Evolutionary conservation across 2,329 filamentous ascomycete species (phyloP), one percentile per base, ranked within the genome.

Genomic region (Claviceps lovelessii): DNA sequence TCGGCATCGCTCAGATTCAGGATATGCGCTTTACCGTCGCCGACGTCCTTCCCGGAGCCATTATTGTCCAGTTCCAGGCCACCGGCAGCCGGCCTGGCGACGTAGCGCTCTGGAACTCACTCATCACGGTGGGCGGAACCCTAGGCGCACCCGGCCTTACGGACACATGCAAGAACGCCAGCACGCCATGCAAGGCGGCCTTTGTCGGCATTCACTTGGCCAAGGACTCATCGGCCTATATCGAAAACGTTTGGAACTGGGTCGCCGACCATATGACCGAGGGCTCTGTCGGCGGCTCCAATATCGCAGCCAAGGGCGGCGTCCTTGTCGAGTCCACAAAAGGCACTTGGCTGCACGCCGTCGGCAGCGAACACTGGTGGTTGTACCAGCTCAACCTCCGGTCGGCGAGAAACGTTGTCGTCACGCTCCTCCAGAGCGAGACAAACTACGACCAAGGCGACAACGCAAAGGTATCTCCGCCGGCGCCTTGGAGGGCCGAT

Each of bases 381-480:
- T 65, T 82, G 50, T 83, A 82, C 66, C 77, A 82, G 65, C 74
- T 80, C 59, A 76, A 79, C 58, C 64, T 81, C 52, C 68, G 71
- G 50, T 66, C 68, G 41, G 76, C 77, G 1, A 62, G 68, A 54
- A 77, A 78, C 56, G 72, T 81, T 9, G 69, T 77, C 54, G 68
- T 76, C 15, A 72, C 71, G 15, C 60, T 79, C 63, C 70, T 77
- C 55, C 76, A 81, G 65, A 72, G 71, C 49, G 78, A 81, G 65
- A 79, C 77, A 10, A 77, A 78, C 59, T 66, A 66, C 51, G 59
- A 65, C 10, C 63, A 65, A 45, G 63, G 62, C 47, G 53, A 70
- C 57, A 65, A 73, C 59, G 63, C 64, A 13, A 59, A 61, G n/a
- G 65, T 68, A 55, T 58, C 64, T 1, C 59, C 64, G 1, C 71